Evolutionary conservation across 1,284 basidiomycete species (phyloP).

Genomic region (Sporisorium sorghi): DNA sequence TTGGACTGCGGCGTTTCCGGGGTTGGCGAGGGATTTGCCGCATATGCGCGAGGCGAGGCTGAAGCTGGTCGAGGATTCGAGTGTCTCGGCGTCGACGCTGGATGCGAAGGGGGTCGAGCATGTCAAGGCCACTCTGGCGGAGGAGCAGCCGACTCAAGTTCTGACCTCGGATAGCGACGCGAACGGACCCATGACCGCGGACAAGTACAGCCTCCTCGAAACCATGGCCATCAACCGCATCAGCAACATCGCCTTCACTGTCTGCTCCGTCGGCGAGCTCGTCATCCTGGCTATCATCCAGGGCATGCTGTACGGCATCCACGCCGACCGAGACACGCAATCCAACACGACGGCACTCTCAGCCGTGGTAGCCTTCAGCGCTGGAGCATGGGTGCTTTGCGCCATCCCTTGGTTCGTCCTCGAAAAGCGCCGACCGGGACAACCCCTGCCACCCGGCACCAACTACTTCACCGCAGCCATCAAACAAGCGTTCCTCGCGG

Average conservation of each 20-base stretch:
- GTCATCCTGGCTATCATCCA: slow-evolving; percentile 80
- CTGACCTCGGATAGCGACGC: neutral
- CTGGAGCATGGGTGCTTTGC: slow-evolving; percentile 76
- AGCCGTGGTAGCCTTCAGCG: slow-evolving; percentile 20
- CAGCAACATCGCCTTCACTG: slow-evolving; percentile 82
- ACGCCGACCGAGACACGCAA: slow-evolving; percentile 59
- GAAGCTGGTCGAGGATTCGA: slow-evolving; percentile 72
- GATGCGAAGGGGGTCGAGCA: slow-evolving; percentile 8
- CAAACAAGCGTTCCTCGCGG: slow-evolving; percentile 38
- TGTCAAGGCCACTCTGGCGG: slow-evolving; percentile 25
- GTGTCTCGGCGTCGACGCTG: neutral
- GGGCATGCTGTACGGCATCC: slow-evolving; percentile 79
- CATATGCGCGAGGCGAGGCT: slow-evolving; percentile 77
- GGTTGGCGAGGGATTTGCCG: slow-evolving; percentile 81
- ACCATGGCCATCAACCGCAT: slow-evolving; percentile 85
- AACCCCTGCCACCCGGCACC: slow-evolving; percentile 75
- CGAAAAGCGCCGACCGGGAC: slow-evolving; percentile 64
- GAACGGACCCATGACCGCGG: slow-evolving; percentile 67
- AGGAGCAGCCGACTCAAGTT: neutral
- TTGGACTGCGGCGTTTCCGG: slow-evolving; percentile 84
- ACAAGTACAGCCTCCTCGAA: slow-evolving; percentile 80
- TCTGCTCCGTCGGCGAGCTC: slow-evolving; percentile 82
- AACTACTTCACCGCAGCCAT: slow-evolving; percentile 76
- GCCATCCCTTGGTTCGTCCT: slow-evolving; percentile 80
- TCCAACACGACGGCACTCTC: slow-evolving; percentile 73